Base-by-base conservation (phyloP, 306 rosid genomes). In the Vigna trinervia region DNA sequence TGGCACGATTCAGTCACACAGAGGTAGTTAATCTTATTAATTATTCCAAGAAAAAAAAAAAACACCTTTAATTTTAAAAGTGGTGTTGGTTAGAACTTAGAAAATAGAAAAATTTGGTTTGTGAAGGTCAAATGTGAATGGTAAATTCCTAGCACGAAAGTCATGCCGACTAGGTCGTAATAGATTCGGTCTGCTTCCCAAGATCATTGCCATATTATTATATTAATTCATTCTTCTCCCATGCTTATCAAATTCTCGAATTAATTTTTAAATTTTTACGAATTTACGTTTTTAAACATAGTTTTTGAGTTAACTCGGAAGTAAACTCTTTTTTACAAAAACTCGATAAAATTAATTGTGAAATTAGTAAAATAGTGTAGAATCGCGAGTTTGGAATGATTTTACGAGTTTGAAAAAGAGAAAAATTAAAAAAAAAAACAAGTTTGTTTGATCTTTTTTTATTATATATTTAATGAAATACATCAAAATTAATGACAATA, bases 121-220 rank as follows among this genome's bases (percentile, higher is more conserved):
- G 48, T 36, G 15, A 17, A 28, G 14, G 69, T 38, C 48, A 66
- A 41, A 71, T 71, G 76, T 71, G 19, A 71, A 52, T 39, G 60
- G 34, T 71, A 34, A 71, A 32, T 32, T 70, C 62, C 47, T 20
- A 30, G 13, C 30, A 69, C 75, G 3, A 51, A 50, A 70, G 74
- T 69, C 74, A 48, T 48, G 22, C 13, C 45, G 45, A 13, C 12
- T 43, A 11, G 48, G 48, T 43, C 48, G 0, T 11, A 26, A 48
- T 48, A 69, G 61, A 70, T 70, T 32, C 10, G 75, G 12, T 17
- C 61, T 17, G 61, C 61, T 15, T 12, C n/a, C 32, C 4, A 61
- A 32, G 3, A 14, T 22, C 17, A 70, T 70, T 51, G 7, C 75
- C 39, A 15, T 38, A 36, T 52, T 51, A 48, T 69, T 28, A 30